Evolutionary conservation across 106 monocot species (phyloP), one percentile per base, ranked within the genome.

Genomic region (Allium fistulosum): DNA sequence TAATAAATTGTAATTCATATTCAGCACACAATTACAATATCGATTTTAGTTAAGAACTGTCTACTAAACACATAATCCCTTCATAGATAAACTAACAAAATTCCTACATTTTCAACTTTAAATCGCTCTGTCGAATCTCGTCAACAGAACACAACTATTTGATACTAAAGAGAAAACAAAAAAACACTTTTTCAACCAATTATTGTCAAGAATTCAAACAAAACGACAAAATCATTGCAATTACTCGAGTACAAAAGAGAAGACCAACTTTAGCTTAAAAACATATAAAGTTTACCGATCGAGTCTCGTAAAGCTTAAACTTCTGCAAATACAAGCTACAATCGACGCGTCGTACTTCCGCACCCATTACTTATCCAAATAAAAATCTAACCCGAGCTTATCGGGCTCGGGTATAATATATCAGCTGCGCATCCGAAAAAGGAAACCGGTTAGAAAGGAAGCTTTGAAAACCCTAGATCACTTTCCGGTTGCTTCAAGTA

Each of bases 221-320:
- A 64, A 64, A 64, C 2, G 26, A 64, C 64, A 64, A 62, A 62
- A 4, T 7, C 45, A 10, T 62, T 12, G 11, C 11, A 26, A 61
- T 61, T 6, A 26, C 26, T 17, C 22, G 0, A 46, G 49, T n/a
- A 64, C 59, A 17, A 26, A 51, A 60, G n/a, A 58, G 11, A 71
- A 60, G 60, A 59, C 59, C 12, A 57, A 69, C 55, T 55, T 27
- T 26, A 56, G 52, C 49, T 27, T 8, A 57, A 70, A 28, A 37
- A 63, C 37, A 62, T 53, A 37, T 37, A 37, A n/a, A 66, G 9
- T 28, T 74, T 45, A 90, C 90, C 58, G 83, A 85, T 83, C 71
- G 77, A 22, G 90, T 90, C 76, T 90, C 83, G 55, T 80, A 90
- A 7, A 90, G 90, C 57, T 67, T 76, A 48, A 86, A 90, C 61